phyloP scores from a whole-genome alignment of 495 filamentous ascomycete genomes.

The Trichoderma reesei region DNA sequence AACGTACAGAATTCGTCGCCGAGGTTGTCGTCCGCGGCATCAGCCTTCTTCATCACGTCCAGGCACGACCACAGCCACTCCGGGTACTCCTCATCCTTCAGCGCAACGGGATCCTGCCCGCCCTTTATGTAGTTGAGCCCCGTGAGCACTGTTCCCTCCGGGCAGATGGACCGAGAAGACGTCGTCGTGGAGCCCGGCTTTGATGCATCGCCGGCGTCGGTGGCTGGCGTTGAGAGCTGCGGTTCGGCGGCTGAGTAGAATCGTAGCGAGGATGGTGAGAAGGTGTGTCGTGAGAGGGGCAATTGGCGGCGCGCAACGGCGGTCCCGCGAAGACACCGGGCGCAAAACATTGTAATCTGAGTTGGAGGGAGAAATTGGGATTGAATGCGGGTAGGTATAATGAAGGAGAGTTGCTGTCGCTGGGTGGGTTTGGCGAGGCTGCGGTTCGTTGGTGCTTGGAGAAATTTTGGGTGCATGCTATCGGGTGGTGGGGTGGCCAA shows the following conservation, averaged over 20 bases:
- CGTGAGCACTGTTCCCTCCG: conserved; percentile 60
- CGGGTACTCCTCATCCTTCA: conserved; percentile 79
- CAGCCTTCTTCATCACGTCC: conserved; percentile 40
- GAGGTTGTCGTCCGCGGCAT: conserved; percentile 29
- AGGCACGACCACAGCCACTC: conserved; percentile 82
- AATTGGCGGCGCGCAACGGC: conserved; percentile 1
- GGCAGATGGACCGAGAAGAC: conserved; percentile 38
- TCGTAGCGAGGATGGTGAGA: neutral
- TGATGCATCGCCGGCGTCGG: conserved; percentile 18
- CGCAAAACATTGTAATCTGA: conserved; percentile 33
- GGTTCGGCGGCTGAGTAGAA: conserved; percentile 11
- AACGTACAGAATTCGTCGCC: conserved; percentile 69
- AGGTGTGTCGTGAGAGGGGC: conserved; percentile 12
- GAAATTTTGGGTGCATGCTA: conserved; percentile 31
- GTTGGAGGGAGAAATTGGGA: neutral
- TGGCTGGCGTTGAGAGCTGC: conserved; percentile 24
- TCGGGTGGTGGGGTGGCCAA: conserved; percentile 1
- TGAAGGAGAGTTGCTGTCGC: neutral
- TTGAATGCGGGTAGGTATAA: neutral
- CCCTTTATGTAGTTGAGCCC: conserved; percentile 85
- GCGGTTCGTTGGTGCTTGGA: conserved; percentile 11
- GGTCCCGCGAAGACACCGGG: conserved; percentile 26
- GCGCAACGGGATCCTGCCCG: conserved; percentile 57
- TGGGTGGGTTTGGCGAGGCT: conserved; percentile 8
- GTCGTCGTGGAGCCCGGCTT: conserved; percentile 11